These are phyloP conservation scores for Hypoxylon sp. DNA, from an alignment of 2,329 filamentous ascomycete species.

Conservation along the genomic window DNA sequence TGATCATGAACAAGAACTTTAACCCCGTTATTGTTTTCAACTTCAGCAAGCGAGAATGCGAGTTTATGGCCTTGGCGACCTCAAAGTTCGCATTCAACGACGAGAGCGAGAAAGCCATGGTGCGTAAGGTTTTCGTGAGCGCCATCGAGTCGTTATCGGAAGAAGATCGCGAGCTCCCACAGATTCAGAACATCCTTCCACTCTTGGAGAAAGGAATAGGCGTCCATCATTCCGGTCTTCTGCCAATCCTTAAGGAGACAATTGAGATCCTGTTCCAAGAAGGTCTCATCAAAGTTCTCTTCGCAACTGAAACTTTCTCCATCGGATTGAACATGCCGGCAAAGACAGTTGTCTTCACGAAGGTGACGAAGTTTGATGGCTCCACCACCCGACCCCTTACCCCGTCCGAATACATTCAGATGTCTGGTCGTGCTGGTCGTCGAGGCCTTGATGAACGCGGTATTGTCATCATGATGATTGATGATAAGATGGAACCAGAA, in stretches of 20 bases:
- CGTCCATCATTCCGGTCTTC: slow-evolving; percentile 94
- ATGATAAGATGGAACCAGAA: slow-evolving; percentile 94
- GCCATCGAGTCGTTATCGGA: slow-evolving; percentile 94
- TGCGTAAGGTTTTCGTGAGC: slow-evolving; percentile 92
- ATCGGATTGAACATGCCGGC: slow-evolving; percentile 99
- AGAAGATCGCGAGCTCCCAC: slow-evolving; percentile 88
- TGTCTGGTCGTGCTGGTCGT: slow-evolving; percentile 97
- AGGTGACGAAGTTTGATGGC: slow-evolving; percentile 95
- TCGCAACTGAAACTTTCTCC: slow-evolving; percentile 98
- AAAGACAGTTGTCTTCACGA: slow-evolving; percentile 99
- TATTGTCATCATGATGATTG: slow-evolving; percentile 99
- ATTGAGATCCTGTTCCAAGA: slow-evolving; percentile 99
- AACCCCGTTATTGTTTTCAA: slow-evolving; percentile 99
- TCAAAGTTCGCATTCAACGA: slow-evolving; percentile 94
- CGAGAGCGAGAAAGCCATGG: slow-evolving; percentile 94
- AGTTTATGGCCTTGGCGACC: slow-evolving; percentile 89
- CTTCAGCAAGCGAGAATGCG: slow-evolving; percentile 98
- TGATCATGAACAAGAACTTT: slow-evolving; percentile 98
- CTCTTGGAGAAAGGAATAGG: slow-evolving; percentile 92
- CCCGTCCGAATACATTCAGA: slow-evolving; percentile 97
- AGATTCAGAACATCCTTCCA: slow-evolving; percentile 92
- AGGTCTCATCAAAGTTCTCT: slow-evolving; percentile 96
- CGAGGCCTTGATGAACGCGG: slow-evolving; percentile 97
- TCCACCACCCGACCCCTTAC: slow-evolving; percentile 85
- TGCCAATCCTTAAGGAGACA: slow-evolving; percentile 97